These are phyloP conservation scores for Alternaria triticina DNA, from an alignment of 2,329 filamentous ascomycete species.

Conservation along the genomic window DNA sequence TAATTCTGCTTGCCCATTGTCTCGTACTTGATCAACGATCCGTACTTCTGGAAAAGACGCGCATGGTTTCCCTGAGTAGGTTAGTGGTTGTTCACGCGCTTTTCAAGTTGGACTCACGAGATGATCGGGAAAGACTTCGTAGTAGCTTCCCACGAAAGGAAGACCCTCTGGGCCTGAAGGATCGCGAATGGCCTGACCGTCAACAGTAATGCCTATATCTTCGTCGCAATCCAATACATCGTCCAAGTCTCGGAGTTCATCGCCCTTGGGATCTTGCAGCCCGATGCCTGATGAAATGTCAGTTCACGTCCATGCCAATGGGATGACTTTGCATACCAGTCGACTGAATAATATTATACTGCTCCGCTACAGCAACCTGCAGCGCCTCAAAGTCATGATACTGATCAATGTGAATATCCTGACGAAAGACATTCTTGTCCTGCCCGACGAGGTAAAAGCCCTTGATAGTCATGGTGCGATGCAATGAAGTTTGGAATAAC, in stretches of 20 bases:
- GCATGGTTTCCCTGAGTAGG: constrained; percentile 13
- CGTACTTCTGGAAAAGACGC: constrained; percentile 19
- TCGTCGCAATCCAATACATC: constrained; percentile 20
- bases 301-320: background rate
- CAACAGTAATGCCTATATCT: constrained; percentile 17
- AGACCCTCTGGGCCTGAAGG: constrained; percentile 16
- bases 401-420: constrained; percentile 22
- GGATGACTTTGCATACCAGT: background rate
- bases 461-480: constrained; percentile 20
- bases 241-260: constrained; percentile 15
- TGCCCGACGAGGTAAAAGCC: constrained; percentile 21
- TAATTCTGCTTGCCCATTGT: constrained; percentile 14
- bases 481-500: background rate
- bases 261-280: constrained; percentile 16
- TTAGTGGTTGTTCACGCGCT: background rate
- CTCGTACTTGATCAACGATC: constrained; percentile 15
- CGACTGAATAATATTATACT: constrained; percentile 20
- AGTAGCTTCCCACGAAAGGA: constrained; percentile 20
- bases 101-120: constrained; percentile 7
- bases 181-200: constrained; percentile 14
- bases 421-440: constrained; percentile 17
- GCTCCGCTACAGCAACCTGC: constrained; percentile 20
- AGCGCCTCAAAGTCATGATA: constrained; percentile 23
- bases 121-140: constrained; percentile 21
- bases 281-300: constrained; percentile 5